Evolutionary conservation across 495 filamentous ascomycete species (phyloP).

Genomic region (Ascobolus immersus): DNA sequence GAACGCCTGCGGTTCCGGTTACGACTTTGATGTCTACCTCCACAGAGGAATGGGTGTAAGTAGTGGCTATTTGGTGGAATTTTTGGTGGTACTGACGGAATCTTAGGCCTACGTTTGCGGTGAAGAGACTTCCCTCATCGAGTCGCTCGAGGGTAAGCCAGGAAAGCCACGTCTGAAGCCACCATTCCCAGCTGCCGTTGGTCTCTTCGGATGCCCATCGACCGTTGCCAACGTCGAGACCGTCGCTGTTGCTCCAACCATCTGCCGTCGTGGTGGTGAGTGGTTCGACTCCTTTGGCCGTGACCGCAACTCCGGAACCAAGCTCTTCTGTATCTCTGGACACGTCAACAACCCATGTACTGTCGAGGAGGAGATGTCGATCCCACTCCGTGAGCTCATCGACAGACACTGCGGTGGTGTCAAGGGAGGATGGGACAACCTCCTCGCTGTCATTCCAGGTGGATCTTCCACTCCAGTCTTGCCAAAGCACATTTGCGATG

Average conservation of each 20-base stretch:
- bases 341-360: constrained; percentile 97
- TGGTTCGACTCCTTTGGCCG: constrained; percentile 90
- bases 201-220: constrained; percentile 89
- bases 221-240: constrained; percentile 98
- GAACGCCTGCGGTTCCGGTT: constrained; percentile 88
- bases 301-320: constrained; percentile 85
- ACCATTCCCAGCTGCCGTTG: constrained; percentile 89
- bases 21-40: constrained; percentile 91
- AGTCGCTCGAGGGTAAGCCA: constrained; percentile 92
- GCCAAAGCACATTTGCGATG: constrained; percentile 61
- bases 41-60: constrained; percentile 66
- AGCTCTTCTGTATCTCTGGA: constrained; percentile 94
- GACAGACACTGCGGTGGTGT: constrained; percentile 96
- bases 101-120: constrained; percentile 67
- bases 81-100: background rate
- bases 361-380: constrained; percentile 97
- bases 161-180: constrained; percentile 97
- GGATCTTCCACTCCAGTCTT: constrained; percentile 91
- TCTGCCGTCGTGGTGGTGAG: constrained; percentile 66
- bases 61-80: background rate
- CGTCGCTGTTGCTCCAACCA: constrained; percentile 80
- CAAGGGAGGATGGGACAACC: constrained; percentile 89
- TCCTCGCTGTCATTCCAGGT: constrained; percentile 81
- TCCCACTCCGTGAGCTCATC: constrained; percentile 77
- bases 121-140: constrained; percentile 92